Conservation (phyloP, 148 eudicot species). For the Limonium bicolor region DNA sequence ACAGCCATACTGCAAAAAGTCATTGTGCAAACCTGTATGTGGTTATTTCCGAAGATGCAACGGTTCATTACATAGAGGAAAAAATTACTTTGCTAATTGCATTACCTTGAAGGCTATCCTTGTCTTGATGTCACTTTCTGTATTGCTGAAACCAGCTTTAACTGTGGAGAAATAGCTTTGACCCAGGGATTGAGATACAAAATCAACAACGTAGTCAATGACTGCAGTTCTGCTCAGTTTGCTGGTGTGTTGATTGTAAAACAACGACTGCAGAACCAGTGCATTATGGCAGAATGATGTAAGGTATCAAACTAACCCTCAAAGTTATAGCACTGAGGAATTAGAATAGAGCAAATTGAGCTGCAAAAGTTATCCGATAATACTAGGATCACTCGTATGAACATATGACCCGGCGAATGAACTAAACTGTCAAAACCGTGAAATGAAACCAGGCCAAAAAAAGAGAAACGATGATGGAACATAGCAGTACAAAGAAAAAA, state of each 20-base stretch:
- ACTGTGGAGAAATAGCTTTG: conserved; percentile 23
- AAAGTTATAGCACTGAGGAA: background rate
- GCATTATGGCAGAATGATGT: background rate
- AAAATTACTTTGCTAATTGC: background rate
- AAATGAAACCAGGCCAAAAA: too few species aligned
- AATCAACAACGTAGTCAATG: conserved; percentile 15
- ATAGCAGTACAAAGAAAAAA: too few species aligned
- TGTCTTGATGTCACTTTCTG: conserved; percentile 41
- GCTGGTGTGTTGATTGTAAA: conserved; percentile 37
- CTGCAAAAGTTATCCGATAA: too few species aligned
- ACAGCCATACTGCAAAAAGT: conserved; percentile 7
- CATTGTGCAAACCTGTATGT: too few species aligned
- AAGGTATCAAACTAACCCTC: background rate
- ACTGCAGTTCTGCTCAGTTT: conserved; percentile 31
- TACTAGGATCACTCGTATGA: too few species aligned
- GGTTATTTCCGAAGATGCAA: background rate
- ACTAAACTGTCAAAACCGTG: too few species aligned
- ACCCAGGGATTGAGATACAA: conserved; percentile 31
- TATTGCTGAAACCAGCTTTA: conserved; percentile 44
- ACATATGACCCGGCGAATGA: too few species aligned
- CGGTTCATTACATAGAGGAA: background rate
- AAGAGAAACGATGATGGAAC: too few species aligned
- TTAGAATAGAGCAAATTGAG: background rate
- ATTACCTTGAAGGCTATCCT: conserved; percentile 25
- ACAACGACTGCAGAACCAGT: conserved; percentile 27